phyloP scores from a whole-genome alignment of 2,329 filamentous ascomycete species.

The Didymella segeticola region DNA sequence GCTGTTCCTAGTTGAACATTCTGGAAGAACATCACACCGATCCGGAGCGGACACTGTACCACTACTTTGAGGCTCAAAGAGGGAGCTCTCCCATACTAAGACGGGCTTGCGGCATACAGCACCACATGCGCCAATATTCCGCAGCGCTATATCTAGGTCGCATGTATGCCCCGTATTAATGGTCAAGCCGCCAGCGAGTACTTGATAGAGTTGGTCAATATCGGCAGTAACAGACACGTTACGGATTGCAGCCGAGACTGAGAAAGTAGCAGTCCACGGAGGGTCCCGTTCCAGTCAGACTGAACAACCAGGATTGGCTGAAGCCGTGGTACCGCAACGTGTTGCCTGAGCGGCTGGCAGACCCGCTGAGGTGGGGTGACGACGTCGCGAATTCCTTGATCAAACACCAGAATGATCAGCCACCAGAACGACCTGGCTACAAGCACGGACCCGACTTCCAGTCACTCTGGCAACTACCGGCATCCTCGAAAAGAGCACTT shows the following conservation, averaged over 20 bases:
- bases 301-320: constrained; percentile 1
- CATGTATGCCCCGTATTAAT: background rate
- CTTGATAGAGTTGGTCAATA: background rate
- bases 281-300: background rate
- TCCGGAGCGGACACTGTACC: background rate
- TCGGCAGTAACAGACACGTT: background rate
- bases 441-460: constrained; percentile 5
- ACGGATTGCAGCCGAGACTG: background rate
- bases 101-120: background rate
- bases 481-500: background rate
- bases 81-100: background rate
- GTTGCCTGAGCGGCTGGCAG: constrained; percentile 6
- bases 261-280: constrained; percentile 1
- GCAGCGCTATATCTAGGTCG: background rate
- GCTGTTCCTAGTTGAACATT: background rate
- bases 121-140: background rate
- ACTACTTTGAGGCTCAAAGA: background rate
- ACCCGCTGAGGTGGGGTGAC: constrained; percentile 13
- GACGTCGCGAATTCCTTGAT: constrained; percentile 6
- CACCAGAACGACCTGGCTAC: constrained; percentile 12
- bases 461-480: background rate
- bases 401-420: constrained; percentile 10
- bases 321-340: background rate
- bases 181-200: background rate
- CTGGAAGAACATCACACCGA: background rate